These are phyloP conservation scores for Marchantia paleacea DNA, from an alignment of 225 moss, liverwort and hornwort genomes.

Conservation along the genomic window DNA sequence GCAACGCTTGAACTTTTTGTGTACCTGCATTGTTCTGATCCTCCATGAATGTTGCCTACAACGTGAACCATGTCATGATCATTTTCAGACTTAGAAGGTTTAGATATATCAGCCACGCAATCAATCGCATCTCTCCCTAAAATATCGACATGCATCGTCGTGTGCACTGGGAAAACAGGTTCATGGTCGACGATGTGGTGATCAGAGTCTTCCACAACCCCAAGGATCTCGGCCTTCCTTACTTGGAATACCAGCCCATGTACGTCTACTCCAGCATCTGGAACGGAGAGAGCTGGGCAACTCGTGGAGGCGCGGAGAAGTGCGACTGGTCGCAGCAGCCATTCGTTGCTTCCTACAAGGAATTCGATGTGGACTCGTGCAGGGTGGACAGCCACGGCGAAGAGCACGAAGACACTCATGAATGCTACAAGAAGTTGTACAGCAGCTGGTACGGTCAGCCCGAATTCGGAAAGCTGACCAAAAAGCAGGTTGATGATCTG, in stretches of 20 bases:
- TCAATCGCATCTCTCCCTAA: too few species aligned
- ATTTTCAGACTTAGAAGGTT: too few species aligned
- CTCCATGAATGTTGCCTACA: too few species aligned
- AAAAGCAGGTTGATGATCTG: slow-evolving; percentile 9
- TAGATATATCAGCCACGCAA: too few species aligned
- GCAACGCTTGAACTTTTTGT: too few species aligned
- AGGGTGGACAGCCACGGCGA: slow-evolving; percentile 24
- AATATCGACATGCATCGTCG: too few species aligned
- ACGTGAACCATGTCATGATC: too few species aligned
- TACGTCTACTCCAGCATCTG: slow-evolving; percentile 67
- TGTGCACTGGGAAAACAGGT: neutral
- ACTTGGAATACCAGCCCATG: slow-evolving; percentile 70
- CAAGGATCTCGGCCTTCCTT: slow-evolving; percentile 49
- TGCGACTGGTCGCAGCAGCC: slow-evolving; percentile 55
- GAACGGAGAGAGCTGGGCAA: slow-evolving; percentile 65
- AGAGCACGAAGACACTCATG: neutral
- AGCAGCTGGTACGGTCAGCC: neutral
- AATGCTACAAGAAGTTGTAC: slow-evolving; percentile 22
- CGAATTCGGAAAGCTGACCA: too few species aligned
- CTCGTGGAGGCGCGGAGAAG: slow-evolving; percentile 53
- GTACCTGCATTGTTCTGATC: too few species aligned
- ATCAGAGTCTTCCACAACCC: slow-evolving; percentile 22
- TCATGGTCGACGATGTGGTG: slow-evolving; percentile 8
- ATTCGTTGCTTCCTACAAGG: slow-evolving; percentile 58
- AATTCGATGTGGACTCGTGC: slow-evolving; percentile 64